Evolutionary conservation across 1,284 basidiomycete species (phyloP), one percentile per base, ranked within the genome.

Genomic region (Marasmius sp.): DNA sequence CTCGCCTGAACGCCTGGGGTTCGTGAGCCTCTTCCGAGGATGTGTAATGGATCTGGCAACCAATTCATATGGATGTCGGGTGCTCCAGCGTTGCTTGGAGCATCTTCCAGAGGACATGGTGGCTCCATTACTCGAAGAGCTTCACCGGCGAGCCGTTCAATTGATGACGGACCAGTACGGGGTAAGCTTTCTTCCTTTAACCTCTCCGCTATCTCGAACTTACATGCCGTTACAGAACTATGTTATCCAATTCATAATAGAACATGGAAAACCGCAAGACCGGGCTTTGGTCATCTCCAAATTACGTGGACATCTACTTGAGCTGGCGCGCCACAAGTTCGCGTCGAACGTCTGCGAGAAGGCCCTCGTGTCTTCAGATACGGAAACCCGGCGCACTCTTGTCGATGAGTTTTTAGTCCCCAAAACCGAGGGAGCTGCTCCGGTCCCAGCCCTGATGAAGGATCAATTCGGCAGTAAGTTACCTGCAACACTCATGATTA

Each of bases 281-380:
- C 85, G 86, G 56, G 79, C 80, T 7, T 77, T 83, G 61, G 86
- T 98, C 53, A 82, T 97, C 61, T 75, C 76, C 10, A 86, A 87
- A 69, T 84, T 98, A 62, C 87, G 85, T 22, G 92, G 94, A 1
- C 87, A 92, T 68, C 85, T 99, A 71, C 74, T 95, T 38, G 79
- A 82, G 64, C 86, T 95, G 82, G 85, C 92, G 1, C 85, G 89
- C 53, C 96, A 98, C 79, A 98, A 98, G 75, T 98, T 97, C 71
- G 95, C 97, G 0, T 96, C 93, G 6, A 99, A 99, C 70, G 97
- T 99, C 18, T 92, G 94, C 72, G 97, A 99, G 78, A 95, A 95
- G 75, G 94, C 95, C 1, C 82, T 98, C 51, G 74, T 89, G 22
- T 88, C 82, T 22, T 85, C 91, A 0, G 83, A 86, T 60, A 58